Base-by-base conservation (phyloP, 352 stramenopile species). In the Pythium oligandrum region DNA sequence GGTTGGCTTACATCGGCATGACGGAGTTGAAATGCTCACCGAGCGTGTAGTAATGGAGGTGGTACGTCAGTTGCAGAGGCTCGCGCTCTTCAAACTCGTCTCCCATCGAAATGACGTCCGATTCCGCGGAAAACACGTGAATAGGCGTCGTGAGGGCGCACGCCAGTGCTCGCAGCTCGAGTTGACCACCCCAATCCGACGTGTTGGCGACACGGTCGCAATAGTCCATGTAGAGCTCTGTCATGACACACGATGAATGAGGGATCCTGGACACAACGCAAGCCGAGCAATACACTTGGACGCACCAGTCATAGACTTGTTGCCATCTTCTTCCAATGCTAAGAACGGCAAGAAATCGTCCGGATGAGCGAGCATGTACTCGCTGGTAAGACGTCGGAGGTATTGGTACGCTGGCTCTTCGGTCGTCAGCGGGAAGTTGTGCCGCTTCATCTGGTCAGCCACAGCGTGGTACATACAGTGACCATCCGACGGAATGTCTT, bases 21-120 rank as follows among this genome's bases (percentile, higher is more conserved):
- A 99, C 91, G 38, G 93, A 98, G 85, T 99, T 99, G 70, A 99
- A 99, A 73, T 99, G 97, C 64, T 98, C 96, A n/a, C 97, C 97
- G 37, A 99, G 82, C 37, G 96, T 90, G 80, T 98, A 99, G 72
- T 98, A 99, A 72, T 99, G 91, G 55, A 97, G 68, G 70, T 99
- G 97, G 54, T 91, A 95, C 26, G 94, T 97, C 49, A 99, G 65
- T 53, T 91, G 74, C 44, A 99, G 83, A 5, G 88, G 78, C 52
- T 86, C 70, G 8, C 65, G 52, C 30, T 80, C 71, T 6, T 59
- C 53, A 48, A 88, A 90, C 44, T 97, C 90, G 36, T 75, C 74
- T 37, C 94, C 90, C 83, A 98, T 97, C 26, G 83, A 63, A 43
- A 99, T 78, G 33, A 90, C 72, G 48, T 89, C 75, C 10, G 75